Evolutionary conservation across 257 asterid genomes (phyloP), one percentile per base, ranked within the genome.

Genomic region (Ilex asprella): DNA sequence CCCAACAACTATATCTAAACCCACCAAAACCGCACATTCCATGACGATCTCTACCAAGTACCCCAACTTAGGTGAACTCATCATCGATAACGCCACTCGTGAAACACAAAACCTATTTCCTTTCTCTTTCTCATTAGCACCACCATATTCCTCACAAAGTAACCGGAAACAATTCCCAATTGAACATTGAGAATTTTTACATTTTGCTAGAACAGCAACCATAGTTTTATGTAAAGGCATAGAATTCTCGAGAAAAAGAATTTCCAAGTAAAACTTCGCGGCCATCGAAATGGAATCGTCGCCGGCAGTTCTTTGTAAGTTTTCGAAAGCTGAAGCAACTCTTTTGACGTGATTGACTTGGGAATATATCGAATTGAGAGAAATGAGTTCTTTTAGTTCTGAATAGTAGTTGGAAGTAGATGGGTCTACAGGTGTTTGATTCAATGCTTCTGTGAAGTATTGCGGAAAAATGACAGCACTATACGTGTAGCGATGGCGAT

Each of bases 401-500:
- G 73, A 58, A 74, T 80, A 87, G 71, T 89, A 83, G 31, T 70
- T 71, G 39, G 67, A 46, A 2, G 8, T 70, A 7, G 59, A 66
- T 14, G 5, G n/a, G 30, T 53, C 57, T 15, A 3, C 6, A 64
- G 85, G 81, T 67, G 89, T 70, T 85, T 78, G 91, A 56, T 83
- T 60, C 56, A 85, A 75, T 75, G 86, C 82, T 64, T 81, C 81
- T 68, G 39, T 62, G 90, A 89, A 85, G 70, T 67, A 68, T 13
- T 78, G 66, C 58, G 97, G 96, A 67, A 89, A 85, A 6, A 73
- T 64, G 10, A 92, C 88, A 12, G 89, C 86, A 65, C 76, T 82
- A 76, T 92, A 92, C 0, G 97, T 89, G 73, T 85, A 92, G 14
- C 90, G 88, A 76, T 92, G 99, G 72, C 99, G 97, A 65, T 87